Evolutionary conservation across 495 filamentous ascomycete genomes (phyloP).

Genomic region (Mytilinidion resinicola): DNA sequence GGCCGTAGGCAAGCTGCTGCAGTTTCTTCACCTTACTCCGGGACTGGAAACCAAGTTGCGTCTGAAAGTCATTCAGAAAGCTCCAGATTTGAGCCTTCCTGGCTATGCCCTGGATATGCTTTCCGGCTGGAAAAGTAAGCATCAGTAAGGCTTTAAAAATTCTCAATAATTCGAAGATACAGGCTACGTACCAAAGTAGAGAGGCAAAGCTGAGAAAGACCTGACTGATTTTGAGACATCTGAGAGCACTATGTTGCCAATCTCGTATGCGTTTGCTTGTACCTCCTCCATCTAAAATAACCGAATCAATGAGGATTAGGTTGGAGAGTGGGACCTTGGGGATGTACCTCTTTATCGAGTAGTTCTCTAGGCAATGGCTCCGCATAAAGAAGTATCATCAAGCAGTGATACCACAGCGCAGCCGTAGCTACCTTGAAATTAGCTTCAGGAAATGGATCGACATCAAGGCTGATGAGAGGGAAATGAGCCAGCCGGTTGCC

Average conservation of each 20-base stretch:
- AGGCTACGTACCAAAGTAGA: constrained; percentile 15
- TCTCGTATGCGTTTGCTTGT: constrained; percentile 14
- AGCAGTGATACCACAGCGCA: constrained; percentile 21
- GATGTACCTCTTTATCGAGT: too few species aligned
- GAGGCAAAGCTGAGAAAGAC: constrained; percentile 12
- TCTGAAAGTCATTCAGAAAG: constrained; percentile 19
- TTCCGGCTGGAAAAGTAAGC: constrained; percentile 6
- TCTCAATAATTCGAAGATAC: neutral
- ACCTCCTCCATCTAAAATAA: neutral
- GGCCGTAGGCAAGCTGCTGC: constrained; percentile 3
- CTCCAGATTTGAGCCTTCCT: constrained; percentile 18
- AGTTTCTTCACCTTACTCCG: constrained; percentile 14
- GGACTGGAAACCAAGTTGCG: constrained; percentile 18
- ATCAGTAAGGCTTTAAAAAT: too few species aligned
- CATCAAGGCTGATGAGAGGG: neutral
- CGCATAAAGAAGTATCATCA: constrained; percentile 18
- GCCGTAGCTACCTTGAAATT: constrained; percentile 6
- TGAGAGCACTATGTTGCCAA: constrained; percentile 18
- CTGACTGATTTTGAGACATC: constrained; percentile 19
- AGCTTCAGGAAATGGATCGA: neutral
- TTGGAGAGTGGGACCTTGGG: neutral
- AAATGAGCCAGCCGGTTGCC: neutral
- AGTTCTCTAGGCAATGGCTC: constrained; percentile 1
- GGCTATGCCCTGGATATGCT: constrained; percentile 21
- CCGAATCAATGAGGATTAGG: neutral